A percentile compares a stretch with the other conserved stretches of the same genome.
phyloP scores from a whole-genome alignment of 2,329 filamentous ascomycete genomes.

The Biscogniauxia marginata region DNA sequence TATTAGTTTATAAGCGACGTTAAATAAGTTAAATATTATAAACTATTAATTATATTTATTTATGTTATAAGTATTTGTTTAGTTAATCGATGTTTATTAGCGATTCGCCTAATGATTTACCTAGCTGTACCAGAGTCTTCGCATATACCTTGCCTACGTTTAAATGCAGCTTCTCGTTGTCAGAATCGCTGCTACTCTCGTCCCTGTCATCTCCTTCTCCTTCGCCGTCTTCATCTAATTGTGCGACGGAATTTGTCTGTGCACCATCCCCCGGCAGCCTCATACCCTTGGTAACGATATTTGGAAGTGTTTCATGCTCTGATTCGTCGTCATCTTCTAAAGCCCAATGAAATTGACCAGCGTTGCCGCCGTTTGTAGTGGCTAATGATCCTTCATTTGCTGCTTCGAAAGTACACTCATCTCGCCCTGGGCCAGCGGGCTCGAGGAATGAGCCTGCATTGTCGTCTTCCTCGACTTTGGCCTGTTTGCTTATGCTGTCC shows the following conservation, averaged over 20 bases:
- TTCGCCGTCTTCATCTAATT: conserved; percentile 18
- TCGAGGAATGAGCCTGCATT: neutral
- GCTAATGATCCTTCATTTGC: neutral
- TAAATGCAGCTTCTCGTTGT: conserved; percentile 57
- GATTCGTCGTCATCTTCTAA: conserved; percentile 27
- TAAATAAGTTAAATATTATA: neutral
- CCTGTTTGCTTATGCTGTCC: conserved; percentile 12
- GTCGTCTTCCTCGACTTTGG: conserved; percentile 23
- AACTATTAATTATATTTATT: too few species aligned
- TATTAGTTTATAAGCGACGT: too few species aligned
- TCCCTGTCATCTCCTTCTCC: conserved; percentile 35
- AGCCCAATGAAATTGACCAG: conserved; percentile 31
- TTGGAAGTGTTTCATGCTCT: conserved; percentile 15
- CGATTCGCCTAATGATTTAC: conserved; percentile 26
- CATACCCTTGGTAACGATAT: neutral
- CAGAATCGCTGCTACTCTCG: neutral
- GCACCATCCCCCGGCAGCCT: neutral
- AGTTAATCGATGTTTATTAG: too few species aligned
- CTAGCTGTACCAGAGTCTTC: conserved; percentile 43
- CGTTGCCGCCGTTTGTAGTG: conserved; percentile 2
- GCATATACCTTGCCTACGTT: conserved; percentile 37
- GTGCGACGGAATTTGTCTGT: neutral
- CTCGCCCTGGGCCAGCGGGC: conserved; percentile 9
- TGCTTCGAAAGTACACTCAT: too few species aligned
- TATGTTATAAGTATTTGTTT: too few species aligned